These are phyloP conservation scores for Pyrus bretschneideri DNA, from an alignment of 306 rosid species.

Conservation along the genomic window DNA sequence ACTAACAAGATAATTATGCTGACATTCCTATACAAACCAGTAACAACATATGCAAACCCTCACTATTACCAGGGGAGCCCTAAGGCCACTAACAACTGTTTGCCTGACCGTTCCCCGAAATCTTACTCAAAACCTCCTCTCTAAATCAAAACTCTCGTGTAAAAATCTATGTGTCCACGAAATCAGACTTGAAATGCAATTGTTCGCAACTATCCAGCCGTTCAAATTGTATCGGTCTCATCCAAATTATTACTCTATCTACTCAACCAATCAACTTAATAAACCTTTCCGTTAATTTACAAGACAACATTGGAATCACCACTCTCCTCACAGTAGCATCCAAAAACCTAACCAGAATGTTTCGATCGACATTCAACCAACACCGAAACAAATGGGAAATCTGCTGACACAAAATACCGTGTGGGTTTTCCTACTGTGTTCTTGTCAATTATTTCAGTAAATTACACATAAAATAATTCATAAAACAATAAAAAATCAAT, in stretches of 20 bases:
- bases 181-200: not conserved
- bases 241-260: not conserved
- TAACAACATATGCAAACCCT: no score
- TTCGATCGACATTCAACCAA: constrained; percentile 1
- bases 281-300: not conserved
- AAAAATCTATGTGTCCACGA: not conserved
- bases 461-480: not conserved
- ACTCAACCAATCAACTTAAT: not conserved
- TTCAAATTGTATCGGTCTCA: not conserved
- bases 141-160: not conserved
- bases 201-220: not conserved
- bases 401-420: not conserved
- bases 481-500: not conserved
- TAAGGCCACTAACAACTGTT: not conserved
- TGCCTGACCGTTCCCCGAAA: not conserved
- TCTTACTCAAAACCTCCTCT: not conserved
- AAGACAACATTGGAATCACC: not conserved
- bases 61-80: no score
- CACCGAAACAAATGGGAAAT: not conserved
- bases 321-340: not conserved
- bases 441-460: not conserved
- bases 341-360: not conserved
- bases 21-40: no score
- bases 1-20: no score
- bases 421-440: not conserved